These are phyloP conservation scores for Zoysia japonica DNA, from an alignment of 176 grass and related monocot genomes.

Conservation along the genomic window DNA sequence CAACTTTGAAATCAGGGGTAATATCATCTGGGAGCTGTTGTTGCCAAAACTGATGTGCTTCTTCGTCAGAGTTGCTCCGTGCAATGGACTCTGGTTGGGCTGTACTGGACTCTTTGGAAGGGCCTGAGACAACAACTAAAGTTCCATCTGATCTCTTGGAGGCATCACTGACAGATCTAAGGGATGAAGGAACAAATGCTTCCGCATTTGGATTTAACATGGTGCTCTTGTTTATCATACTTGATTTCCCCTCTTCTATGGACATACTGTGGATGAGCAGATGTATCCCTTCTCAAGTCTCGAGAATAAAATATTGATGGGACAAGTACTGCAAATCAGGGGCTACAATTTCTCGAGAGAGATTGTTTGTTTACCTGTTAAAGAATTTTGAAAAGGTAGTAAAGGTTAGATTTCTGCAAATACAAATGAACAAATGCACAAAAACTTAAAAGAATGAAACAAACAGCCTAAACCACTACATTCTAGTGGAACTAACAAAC, in stretches of 20 bases:
- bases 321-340: not conserved
- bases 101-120: slow-evolving; percentile 51
- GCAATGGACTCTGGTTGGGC: slow-evolving; percentile 53
- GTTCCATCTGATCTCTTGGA: slow-evolving; percentile 51
- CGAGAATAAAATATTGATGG: slow-evolving; percentile 12
- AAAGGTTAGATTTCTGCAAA: slow-evolving; percentile 34
- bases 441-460: slow-evolving; percentile 9
- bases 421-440: slow-evolving; percentile 21
- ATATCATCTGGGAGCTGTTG: slow-evolving; percentile 92
- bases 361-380: slow-evolving; percentile 46
- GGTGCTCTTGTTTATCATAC: slow-evolving; percentile 66
- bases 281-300: slow-evolving; percentile 28
- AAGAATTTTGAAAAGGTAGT: slow-evolving; percentile 28
- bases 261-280: slow-evolving; percentile 38
- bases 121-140: slow-evolving; percentile 35
- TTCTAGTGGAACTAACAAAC: slow-evolving; percentile 40
- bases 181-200: slow-evolving; percentile 94
- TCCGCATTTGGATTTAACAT: slow-evolving; percentile 91
- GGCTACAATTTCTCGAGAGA: slow-evolving; percentile 24
- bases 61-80: slow-evolving; percentile 80
- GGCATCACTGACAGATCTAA: slow-evolving; percentile 65
- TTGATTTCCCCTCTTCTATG: slow-evolving; percentile 58
- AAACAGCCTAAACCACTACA: slow-evolving; percentile 23
- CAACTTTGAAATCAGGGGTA: slow-evolving; percentile 86
- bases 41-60: slow-evolving; percentile 83